These are phyloP conservation scores for Claviceps sp. DNA, from an alignment of 2,329 filamentous ascomycete species.

Conservation along the genomic window DNA sequence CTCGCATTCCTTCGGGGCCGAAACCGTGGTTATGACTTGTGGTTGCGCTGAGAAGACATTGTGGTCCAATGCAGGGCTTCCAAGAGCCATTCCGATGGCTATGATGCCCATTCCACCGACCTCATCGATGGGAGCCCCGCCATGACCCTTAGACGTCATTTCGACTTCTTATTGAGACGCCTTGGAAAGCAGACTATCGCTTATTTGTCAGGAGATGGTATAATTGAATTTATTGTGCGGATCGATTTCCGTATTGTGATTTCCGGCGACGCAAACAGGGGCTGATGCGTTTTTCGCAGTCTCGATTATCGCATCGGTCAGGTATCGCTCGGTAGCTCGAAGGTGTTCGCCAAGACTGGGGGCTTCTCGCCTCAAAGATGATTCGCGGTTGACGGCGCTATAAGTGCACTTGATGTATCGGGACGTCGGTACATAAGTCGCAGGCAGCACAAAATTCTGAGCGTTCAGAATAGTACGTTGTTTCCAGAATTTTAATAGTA, in stretches of 20 bases:
- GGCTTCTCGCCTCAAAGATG: background rate
- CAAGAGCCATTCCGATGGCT: conserved; percentile 61
- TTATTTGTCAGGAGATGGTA: conserved; percentile 1
- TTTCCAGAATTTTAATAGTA: background rate
- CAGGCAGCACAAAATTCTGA: background rate
- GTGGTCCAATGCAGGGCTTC: conserved; percentile 45
- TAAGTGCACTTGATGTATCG: background rate
- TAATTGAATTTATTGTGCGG: background rate
- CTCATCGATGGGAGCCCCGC: conserved; percentile 16
- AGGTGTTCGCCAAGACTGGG: background rate
- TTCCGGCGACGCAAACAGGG: background rate
- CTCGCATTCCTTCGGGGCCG: conserved; percentile 9
- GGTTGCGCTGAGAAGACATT: conserved; percentile 15
- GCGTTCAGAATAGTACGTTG: background rate
- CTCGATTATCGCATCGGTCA: background rate
- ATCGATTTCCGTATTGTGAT: background rate
- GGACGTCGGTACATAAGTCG: background rate
- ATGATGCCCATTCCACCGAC: conserved; percentile 15
- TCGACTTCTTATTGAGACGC: conserved; percentile 23
- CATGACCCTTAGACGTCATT: background rate
- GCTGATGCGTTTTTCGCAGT: background rate
- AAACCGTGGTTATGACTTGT: conserved; percentile 13
- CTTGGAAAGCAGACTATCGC: conserved; percentile 13
- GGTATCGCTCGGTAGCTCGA: background rate
- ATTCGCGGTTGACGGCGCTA: background rate